Conservation (phyloP, 75 land plant species). For the Azolla pinnata region DNA sequence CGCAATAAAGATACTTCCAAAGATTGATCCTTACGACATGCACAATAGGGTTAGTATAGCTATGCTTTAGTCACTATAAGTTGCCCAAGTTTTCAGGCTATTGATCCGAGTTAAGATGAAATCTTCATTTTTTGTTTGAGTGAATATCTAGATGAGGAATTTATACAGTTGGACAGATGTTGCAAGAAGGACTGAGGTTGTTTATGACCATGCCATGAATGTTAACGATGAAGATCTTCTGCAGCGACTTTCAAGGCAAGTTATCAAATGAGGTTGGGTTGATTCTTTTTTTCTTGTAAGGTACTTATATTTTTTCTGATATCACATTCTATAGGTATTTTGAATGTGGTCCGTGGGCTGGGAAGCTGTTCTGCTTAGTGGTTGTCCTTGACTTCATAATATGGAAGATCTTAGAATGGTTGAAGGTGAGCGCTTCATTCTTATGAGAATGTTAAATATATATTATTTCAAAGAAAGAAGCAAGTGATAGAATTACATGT, state of each 20-base stretch:
- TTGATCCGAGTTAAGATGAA: background rate
- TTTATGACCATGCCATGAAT: conserved; percentile 68
- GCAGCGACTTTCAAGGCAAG: conserved; percentile 73
- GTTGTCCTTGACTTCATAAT: conserved; percentile 74
- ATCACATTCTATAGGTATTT: conserved; percentile 57
- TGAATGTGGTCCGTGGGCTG: conserved; percentile 94
- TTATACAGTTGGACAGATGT: conserved; percentile 98
- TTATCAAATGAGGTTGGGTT: background rate
- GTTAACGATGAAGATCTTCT: conserved; percentile 49
- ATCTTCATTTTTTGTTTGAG: background rate
- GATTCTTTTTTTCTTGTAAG: background rate
- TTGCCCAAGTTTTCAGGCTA: no score
- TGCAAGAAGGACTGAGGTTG: conserved; percentile 81
- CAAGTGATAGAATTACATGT: no score
- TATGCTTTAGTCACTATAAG: no score
- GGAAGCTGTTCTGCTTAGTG: conserved; percentile 89
- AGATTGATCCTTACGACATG: conserved; percentile 81
- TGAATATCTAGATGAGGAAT: conserved; percentile 61
- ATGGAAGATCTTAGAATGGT: conserved; percentile 63
- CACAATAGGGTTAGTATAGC: conserved; percentile 62
- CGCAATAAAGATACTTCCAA: conserved; percentile 81
- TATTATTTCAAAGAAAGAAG: no score
- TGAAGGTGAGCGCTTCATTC: conserved; percentile 52
- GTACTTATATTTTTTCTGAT: background rate
- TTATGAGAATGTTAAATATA: no score